Evolutionary conservation across 176 grass and related monocot species (phyloP), one percentile per base, ranked within the genome.

Genomic region (Lolium perenne): DNA sequence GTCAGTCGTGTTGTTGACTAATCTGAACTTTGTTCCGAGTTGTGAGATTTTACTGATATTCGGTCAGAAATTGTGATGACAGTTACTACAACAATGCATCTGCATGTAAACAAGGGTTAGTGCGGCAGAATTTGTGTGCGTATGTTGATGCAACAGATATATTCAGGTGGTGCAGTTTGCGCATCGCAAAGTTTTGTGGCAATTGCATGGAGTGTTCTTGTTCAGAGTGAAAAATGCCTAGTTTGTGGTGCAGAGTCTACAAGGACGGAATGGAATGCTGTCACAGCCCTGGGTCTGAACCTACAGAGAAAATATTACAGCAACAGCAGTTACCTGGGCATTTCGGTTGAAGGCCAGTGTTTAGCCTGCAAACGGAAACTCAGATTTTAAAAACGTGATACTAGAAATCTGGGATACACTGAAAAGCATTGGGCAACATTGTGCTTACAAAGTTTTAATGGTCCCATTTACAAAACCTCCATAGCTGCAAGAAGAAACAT

Each of bases 401-500:
- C 71, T 55, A 51, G 8, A 71, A 87, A 65, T 38, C 21, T 1
- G 20, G 55, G 22, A 75, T 4, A 87, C 54, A 71, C 40, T 6
- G 1, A 68, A 58, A 79, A 17, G 13, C 55, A 18, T 65, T 15
- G 6, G 29, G 25, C 25, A 92, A 26, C 43, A 48, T 54, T 21
- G 12, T 83, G 65, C 89, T 90, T 99, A 99, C 94, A 46, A 86
- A 25, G 97, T 86, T 69, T 64, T 43, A 82, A 99, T 94, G 45
- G 90, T 85, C 46, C 94, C 97, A 78, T 96, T 99, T 16, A 96
- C 85, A 74, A 99, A 99, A 69, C 97, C 97, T 66, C 80, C 87
- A 8, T 99, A 99, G 46, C 51, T 90, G 82, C 94, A 99, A 18
- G 94, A 90, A 48, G 97, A 94, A 53, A 97, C 84, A 50, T 94